phyloP scores from a whole-genome alignment of 208 protist genomes.

The Acanthamoeba royreba region DNA sequence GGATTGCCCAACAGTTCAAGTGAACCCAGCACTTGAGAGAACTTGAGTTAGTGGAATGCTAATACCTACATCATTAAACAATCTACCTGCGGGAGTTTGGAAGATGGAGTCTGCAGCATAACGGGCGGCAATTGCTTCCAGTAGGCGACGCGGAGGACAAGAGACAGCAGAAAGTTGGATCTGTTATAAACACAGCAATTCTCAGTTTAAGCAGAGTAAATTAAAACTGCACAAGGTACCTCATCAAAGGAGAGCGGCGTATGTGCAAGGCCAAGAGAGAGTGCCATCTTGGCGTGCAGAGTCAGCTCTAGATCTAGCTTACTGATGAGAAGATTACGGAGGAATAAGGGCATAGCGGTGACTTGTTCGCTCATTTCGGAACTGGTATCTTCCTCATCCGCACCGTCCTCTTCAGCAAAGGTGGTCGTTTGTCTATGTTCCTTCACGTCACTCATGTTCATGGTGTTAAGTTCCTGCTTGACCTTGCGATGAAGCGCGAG shows the following conservation, averaged over 20 bases:
- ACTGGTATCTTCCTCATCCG: no score
- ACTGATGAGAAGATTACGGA: not conserved
- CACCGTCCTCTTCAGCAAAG: not conserved
- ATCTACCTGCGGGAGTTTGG: not conserved
- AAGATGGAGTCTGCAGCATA: slow-evolving; percentile 21
- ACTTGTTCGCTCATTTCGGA: not conserved
- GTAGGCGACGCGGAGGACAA: not conserved
- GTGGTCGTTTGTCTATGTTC: not conserved
- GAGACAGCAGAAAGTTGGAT: not conserved
- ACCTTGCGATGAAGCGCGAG: not conserved
- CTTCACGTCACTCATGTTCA: not conserved
- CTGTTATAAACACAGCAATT: not conserved
- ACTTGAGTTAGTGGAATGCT: no score
- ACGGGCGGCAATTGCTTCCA: slow-evolving; percentile 7
- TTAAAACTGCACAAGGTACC: not conserved
- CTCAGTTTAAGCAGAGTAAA: not conserved
- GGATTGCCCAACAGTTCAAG: slow-evolving; percentile 28
- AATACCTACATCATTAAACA: no score
- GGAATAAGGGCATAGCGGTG: not conserved
- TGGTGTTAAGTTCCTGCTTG: not conserved
- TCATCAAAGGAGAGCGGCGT: slow-evolving; percentile 13
- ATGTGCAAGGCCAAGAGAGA: not conserved
- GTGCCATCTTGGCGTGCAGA: not conserved
- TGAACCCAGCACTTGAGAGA: not conserved
- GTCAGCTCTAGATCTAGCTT: slow-evolving; percentile 10